Base-by-base conservation (phyloP, 495 filamentous ascomycete genomes). In the Penicillium pulvis region DNA sequence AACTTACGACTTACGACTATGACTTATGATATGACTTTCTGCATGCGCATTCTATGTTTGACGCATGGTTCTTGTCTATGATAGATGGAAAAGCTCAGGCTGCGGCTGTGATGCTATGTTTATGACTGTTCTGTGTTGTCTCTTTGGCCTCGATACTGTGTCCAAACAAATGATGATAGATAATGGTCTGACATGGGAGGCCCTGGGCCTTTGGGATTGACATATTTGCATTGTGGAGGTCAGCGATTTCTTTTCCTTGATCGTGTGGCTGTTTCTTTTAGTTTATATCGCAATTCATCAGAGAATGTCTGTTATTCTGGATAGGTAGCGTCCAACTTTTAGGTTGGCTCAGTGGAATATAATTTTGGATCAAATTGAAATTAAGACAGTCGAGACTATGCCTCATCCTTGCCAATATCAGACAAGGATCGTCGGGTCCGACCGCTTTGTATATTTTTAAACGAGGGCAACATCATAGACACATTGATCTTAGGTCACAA, bases 61-160 rank as follows among this genome's bases (percentile, higher is more conserved):
- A 43, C 45, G 58, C 54, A 33, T 42, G 17, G 19, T 53, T 54
- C 31, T 35, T 39, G 36, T 55, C 6, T 53, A 57, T 54, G 33
- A 62, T 62, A 66, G 63, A 66, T 66, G 60, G 58, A 61, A 58
- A 56, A 55, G 33, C 33, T 36, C 12, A 12, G 53, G 23, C 41
- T 14, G 35, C 4, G 50, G 31, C n/a, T 58, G n/a, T 19, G 57
- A 53, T 42, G 44, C 19, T 54, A 17, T 42, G 42, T n/a, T 28
- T 48, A 28, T 28, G 52, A 46, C 20, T 55, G 26, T 35, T 20
- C 23, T 56, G 24, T 42, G 45, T 49, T 20, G 30, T 47, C 14
- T 35, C 24, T 23, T 35, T 28, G 30, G 23, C 17, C 23, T 47
- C 46, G 20, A 23, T 23, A 23, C 20, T 23, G 24, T 30, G 28